Base-by-base conservation (phyloP, 371 early-diverging fungal genomes). In the Chytridium lagenaria region DNA sequence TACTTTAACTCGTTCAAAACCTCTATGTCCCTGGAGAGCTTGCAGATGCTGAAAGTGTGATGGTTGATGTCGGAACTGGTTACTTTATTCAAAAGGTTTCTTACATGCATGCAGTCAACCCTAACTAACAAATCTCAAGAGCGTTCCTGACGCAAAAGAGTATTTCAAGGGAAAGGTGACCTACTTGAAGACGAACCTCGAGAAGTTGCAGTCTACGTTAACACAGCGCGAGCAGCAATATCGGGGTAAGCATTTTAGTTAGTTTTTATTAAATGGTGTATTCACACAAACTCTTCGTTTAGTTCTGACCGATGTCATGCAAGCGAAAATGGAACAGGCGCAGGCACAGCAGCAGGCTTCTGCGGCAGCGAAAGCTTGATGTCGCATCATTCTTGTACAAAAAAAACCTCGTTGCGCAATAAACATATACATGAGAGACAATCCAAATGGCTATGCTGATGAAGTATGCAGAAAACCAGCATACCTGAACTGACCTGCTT, bases 61-160 rank as follows among this genome's bases (percentile, higher is more conserved):
- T 96, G 76, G 94, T 98, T 0, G 98, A 98, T 83, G 90, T 97
- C 59, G 98, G 97, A 57, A 96, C 98, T 10, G 98, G 98, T 33
- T 98, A 98, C 80, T 95, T 90, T 74, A 90, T 95, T 26, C 95
- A 95, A 81, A 97, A 97, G 91, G 93, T 92, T 77, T n/a, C 28
- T 15, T 34, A 23, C 10, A 49, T 51, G 23, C 50, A 12, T 26
- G 28, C 22, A 52, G 44, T n/a, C 0, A 55, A 39, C 7, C 64
- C 12, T 36, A 33, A 12, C 19, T 63, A 5, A 63, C 64, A n/a
- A n/a, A n/a, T n/a, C 22, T 36, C 5, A 12, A 36, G 57, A 12
- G 36, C 59, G 16, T 15, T 2, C 59, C 22, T 26, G 16, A 92
- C 71, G 94, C 94, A 0, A 83, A 88, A 76, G 88, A 87, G 61